Conservation (phyloP, 345 rosid species). For the Laguncularia racemosa region DNA sequence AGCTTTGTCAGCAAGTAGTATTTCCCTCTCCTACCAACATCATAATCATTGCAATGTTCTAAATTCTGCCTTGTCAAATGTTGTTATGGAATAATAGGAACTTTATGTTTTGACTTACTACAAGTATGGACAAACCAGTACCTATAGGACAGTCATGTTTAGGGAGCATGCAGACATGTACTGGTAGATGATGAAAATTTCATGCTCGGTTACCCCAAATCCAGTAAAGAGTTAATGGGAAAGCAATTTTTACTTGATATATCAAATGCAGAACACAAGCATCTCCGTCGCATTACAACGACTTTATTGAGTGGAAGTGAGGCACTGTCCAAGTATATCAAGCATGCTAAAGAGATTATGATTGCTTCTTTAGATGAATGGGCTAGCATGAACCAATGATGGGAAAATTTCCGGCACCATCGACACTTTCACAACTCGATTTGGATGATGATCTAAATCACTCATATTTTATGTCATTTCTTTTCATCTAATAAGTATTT, state of each 20-base stretch:
- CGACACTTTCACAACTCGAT: no score
- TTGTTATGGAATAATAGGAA: no score
- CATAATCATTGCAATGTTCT: no score
- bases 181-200: constrained; percentile 30
- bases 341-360: constrained; percentile 29
- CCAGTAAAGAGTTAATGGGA: constrained; percentile 24
- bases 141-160: constrained; percentile 32
- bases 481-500: no score
- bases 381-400: constrained; percentile 16
- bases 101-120: no score
- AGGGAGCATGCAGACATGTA: constrained; percentile 27
- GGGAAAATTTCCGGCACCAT: no score
- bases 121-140: constrained; percentile 26
- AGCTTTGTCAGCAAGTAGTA: no score
- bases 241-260: constrained; percentile 30
- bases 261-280: constrained; percentile 45
- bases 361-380: constrained; percentile 21
- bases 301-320: constrained; percentile 48
- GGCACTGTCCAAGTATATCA: constrained; percentile 36
- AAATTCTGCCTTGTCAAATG: no score
- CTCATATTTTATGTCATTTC: no score
- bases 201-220: constrained; percentile 24
- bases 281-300: constrained; percentile 42
- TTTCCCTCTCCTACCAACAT: no score
- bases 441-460: no score